Evolutionary conservation across 2,329 filamentous ascomycete genomes (phyloP).

Genomic region (Tolypocladium nubicola): DNA sequence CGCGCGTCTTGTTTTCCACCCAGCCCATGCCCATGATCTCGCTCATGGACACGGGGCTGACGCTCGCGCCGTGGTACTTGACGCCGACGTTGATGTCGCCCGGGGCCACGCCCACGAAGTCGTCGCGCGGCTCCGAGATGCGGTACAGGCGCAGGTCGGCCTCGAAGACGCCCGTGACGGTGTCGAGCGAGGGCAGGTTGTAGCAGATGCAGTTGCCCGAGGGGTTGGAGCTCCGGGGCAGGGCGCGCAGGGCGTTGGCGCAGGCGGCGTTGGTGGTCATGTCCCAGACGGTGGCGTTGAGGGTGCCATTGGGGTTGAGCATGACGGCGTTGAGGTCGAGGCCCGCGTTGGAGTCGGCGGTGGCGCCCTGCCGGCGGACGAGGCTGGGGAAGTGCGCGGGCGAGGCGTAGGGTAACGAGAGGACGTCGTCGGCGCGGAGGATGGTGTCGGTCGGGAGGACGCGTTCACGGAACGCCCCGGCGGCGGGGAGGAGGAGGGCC

Average conservation of each 20-base stretch:
- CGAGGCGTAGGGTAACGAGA: conserved; percentile 16
- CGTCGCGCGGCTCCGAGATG: conserved; percentile 46
- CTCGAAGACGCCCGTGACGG: conserved; percentile 57
- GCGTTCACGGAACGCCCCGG: conserved; percentile 1
- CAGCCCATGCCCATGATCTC: conserved; percentile 15
- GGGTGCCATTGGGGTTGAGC: conserved; percentile 29
- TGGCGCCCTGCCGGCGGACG: conserved; percentile 2
- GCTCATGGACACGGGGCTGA: conserved; percentile 15
- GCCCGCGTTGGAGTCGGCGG: neutral
- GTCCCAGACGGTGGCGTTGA: conserved; percentile 49
- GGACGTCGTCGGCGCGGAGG: conserved; percentile 18
- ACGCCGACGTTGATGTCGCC: conserved; percentile 45
- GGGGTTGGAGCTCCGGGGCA: conserved; percentile 55
- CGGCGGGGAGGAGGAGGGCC: neutral
- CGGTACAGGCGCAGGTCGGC: conserved; percentile 69
- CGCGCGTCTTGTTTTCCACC: conserved; percentile 7
- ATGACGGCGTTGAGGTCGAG: conserved; percentile 14
- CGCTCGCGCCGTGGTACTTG: conserved; percentile 39
- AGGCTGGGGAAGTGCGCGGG: conserved; percentile 3
- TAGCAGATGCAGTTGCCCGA: conserved; percentile 75
- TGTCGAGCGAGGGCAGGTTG: conserved; percentile 64
- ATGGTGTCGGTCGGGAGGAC: conserved; percentile 9
- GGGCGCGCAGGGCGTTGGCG: conserved; percentile 37
- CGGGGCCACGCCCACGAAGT: conserved; percentile 39
- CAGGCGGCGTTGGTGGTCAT: conserved; percentile 48